These are phyloP conservation scores for Diaporthe capsici DNA, from an alignment of 2,329 filamentous ascomycete genomes.

Conservation along the genomic window DNA sequence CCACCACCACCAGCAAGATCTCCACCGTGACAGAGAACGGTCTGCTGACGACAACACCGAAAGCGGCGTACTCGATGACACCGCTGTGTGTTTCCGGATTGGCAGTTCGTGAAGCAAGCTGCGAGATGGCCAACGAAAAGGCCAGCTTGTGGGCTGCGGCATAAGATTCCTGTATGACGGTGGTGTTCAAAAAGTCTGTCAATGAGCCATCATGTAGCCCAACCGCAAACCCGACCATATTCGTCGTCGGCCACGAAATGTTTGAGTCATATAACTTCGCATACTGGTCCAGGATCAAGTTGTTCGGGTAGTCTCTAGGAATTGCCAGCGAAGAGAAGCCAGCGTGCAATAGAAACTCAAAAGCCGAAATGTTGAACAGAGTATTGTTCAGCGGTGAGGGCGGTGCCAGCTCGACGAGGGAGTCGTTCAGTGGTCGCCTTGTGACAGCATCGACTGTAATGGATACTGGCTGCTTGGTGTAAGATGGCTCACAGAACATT, in stretches of 20 bases:
- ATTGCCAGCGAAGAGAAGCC: conserved; percentile 44
- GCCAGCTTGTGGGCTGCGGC: conserved; percentile 48
- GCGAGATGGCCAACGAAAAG: conserved; percentile 48
- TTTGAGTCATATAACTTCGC: conserved; percentile 38
- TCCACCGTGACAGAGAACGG: conserved; percentile 50
- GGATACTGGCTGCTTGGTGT: conserved; percentile 60
- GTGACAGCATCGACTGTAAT: conserved; percentile 52
- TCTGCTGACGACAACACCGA: conserved; percentile 53
- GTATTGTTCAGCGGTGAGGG: conserved; percentile 41
- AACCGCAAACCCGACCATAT: conserved; percentile 53
- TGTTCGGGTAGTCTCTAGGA: conserved; percentile 46
- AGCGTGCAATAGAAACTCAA: conserved; percentile 52
- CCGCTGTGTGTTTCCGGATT: conserved; percentile 12
- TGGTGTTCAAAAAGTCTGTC: conserved; percentile 4
- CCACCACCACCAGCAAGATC: conserved; percentile 45
- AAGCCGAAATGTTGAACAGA: conserved; percentile 53
- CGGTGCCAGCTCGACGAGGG: conserved; percentile 26
- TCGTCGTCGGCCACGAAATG: conserved; percentile 45
- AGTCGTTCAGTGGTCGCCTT: conserved; percentile 36
- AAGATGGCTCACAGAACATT: conserved; percentile 59
- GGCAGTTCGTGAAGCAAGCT: conserved; percentile 40
- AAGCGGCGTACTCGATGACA: conserved; percentile 39
- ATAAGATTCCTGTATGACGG: conserved; percentile 41
- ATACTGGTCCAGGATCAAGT: conserved; percentile 47
- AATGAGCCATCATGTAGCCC: conserved; percentile 48